These are phyloP conservation scores for Podospora comata DNA, from an alignment of 495 filamentous ascomycete genomes.

Conservation along the genomic window DNA sequence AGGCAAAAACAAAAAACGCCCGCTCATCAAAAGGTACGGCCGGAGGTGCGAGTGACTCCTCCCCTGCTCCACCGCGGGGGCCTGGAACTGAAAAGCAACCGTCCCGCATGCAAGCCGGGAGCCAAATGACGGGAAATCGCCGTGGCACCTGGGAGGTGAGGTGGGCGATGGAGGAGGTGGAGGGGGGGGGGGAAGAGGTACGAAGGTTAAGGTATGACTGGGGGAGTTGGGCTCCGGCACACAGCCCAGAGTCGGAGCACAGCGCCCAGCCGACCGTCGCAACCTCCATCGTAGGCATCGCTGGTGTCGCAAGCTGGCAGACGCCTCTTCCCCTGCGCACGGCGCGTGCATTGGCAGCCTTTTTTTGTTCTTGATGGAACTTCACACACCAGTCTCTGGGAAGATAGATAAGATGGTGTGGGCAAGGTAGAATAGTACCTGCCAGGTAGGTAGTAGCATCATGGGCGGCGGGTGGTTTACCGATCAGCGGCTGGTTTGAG, in stretches of 20 bases:
- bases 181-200: background rate
- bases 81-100: background rate
- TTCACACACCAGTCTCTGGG: too few species aligned
- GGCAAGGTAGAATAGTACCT: background rate
- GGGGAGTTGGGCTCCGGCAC: background rate
- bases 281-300: background rate
- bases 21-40: conserved; percentile 1
- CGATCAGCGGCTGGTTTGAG: conserved; percentile 21
- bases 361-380: background rate
- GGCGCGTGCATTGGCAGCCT: background rate
- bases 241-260: background rate
- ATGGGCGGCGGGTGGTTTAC: conserved; percentile 4
- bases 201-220: background rate
- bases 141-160: conserved; percentile 1
- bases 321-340: background rate
- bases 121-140: conserved; percentile 3
- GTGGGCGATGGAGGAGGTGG: too few species aligned
- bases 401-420: too few species aligned
- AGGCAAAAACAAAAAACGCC: background rate
- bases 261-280: background rate
- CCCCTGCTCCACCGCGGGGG: background rate
- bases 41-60: background rate
- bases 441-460: background rate
- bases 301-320: background rate
- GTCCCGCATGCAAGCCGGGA: conserved; percentile 6